Conservation (phyloP, 768 basidiomycete genomes). For the Suillus subluteus region DNA sequence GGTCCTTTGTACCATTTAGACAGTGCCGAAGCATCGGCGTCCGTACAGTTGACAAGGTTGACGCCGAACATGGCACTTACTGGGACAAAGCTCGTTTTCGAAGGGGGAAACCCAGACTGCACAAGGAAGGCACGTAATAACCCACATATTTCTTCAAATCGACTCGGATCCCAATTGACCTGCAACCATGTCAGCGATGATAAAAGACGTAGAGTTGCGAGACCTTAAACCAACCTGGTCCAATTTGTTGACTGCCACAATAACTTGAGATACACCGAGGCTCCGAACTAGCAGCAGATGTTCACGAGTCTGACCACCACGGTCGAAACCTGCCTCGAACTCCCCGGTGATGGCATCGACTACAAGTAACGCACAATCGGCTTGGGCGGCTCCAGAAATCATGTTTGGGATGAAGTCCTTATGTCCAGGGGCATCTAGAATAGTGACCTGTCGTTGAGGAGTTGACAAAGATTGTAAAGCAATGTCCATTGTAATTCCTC, state of each 20-base stretch:
- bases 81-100: constrained; percentile 84
- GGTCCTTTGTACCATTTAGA: constrained; percentile 84
- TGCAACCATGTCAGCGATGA: constrained; percentile 33
- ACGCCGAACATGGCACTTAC: constrained; percentile 90
- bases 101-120: constrained; percentile 83
- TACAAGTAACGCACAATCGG: constrained; percentile 92
- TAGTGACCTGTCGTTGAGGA: constrained; percentile 75
- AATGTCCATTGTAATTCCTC: constrained; percentile 98
- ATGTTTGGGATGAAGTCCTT: constrained; percentile 98
- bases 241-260: constrained; percentile 94
- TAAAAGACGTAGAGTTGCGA: background rate
- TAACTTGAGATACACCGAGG: constrained; percentile 87
- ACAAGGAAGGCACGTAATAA: constrained; percentile 78
- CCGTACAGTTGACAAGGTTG: constrained; percentile 65
- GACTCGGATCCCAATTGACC: constrained; percentile 85
- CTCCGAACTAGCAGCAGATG: constrained; percentile 91
- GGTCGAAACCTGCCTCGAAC: constrained; percentile 94
- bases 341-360: constrained; percentile 90
- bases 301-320: constrained; percentile 94
- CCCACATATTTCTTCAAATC: constrained; percentile 85
- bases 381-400: constrained; percentile 98
- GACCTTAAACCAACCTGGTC: constrained; percentile 65
- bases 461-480: constrained; percentile 82
- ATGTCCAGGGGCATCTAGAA: constrained; percentile 98
- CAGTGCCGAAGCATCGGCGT: constrained; percentile 50